Base-by-base conservation (phyloP, 2,329 filamentous ascomycete genomes). In the Aspergillus hiratsukae region DNA sequence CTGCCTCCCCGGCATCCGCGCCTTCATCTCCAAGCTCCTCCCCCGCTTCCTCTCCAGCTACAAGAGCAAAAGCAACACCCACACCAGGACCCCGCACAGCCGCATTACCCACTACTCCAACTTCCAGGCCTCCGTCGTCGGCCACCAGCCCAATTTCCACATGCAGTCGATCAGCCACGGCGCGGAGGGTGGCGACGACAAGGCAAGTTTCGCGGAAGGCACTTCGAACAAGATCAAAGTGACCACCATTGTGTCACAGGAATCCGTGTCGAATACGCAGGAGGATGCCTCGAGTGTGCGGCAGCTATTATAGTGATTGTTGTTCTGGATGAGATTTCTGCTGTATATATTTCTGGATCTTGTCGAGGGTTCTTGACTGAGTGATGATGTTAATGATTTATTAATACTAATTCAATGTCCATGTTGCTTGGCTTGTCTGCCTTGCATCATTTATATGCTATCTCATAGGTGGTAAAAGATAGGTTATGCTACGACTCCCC, bases 1-100 rank as follows among this genome's bases (percentile, higher is more conserved):
- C 52, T 74, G 68, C 43, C 70, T 76, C 46, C 74, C 74, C 5
- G 69, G 64, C 40, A 69, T 61, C 3, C 63, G 66, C 29, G 63
- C 65, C 14, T 61, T 69, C 54, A 52, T 70, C 11, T 63, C 68
- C 19, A 59, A 54, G 19, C 48, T 69, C 17, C 54, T 70, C 45
- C 68, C 68, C 1, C 66, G 64, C 28, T 51, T 70, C 51, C 67
- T 70, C 63, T 67, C 68, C 9, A 68, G 61, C 41, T 52, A 59
- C 41, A 64, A 59, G 25, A 21, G 21, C 49, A 29, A 23, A 5
- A 45, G 53, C 52, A 53, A 53, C 54, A 55, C 28, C 60, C 63
- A 65, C 46, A 60, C 3, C 58, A 61, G 0, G 57, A 59, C 28
- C 59, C 59, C 0, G 53, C 61, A 29, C 3, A 61, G 58, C 17